Conservation (phyloP, 495 filamentous ascomycete species). For the Tuber indicum region DNA sequence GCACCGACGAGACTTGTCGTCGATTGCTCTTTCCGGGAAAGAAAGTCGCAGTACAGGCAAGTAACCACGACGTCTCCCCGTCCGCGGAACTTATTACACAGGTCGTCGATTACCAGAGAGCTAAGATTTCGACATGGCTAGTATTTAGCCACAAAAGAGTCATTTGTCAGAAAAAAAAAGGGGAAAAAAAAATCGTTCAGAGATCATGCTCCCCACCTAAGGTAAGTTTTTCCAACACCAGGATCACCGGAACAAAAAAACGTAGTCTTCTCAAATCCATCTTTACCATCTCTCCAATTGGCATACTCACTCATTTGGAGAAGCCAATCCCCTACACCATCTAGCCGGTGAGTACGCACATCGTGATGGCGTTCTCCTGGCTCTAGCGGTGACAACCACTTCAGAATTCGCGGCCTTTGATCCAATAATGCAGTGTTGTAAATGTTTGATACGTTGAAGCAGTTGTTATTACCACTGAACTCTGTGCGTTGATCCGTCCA, state of each 20-base stretch:
- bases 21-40: background rate
- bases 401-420: slow-evolving; percentile 1
- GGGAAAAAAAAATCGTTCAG: background rate
- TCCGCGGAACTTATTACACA: background rate
- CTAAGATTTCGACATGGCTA: background rate
- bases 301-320: background rate
- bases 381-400: background rate
- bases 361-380: background rate
- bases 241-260: background rate
- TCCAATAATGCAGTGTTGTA: background rate
- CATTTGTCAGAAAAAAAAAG: background rate
- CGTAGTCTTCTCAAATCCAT: background rate
- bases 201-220: background rate
- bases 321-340: background rate
- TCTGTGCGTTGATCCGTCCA: background rate
- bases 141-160: background rate
- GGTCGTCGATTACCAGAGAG: background rate
- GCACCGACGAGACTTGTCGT: background rate
- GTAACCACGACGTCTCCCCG: background rate
- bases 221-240: background rate
- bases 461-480: background rate
- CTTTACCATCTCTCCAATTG: background rate
- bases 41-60: slow-evolving; percentile 2
- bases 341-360: background rate
- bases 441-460: background rate